A percentile compares a stretch with the other conserved stretches of the same genome.
These are phyloP conservation scores for Fusarium subglutinans DNA, from an alignment of 2,329 filamentous ascomycete genomes.

Conservation along the genomic window DNA sequence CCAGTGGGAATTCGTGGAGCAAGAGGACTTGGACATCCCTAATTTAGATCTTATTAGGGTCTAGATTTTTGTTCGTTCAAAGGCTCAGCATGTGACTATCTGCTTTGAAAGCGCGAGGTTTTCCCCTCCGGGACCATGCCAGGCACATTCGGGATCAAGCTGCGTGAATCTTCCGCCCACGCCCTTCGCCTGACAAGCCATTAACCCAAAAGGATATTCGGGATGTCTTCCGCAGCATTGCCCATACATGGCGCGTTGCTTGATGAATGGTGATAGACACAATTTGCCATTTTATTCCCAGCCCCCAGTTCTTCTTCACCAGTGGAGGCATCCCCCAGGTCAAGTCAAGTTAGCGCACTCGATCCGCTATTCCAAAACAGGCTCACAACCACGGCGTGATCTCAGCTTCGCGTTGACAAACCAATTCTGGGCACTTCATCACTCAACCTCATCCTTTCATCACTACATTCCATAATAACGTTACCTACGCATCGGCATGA, in stretches of 20 bases:
- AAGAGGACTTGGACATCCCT: no score
- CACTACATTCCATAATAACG: background rate
- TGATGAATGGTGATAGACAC: background rate
- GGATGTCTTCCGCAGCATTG: no score
- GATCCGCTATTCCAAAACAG: background rate
- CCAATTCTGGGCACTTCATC: background rate
- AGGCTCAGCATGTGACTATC: background rate
- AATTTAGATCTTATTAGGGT: background rate
- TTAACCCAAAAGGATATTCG: background rate
- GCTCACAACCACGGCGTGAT: background rate
- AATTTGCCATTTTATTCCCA: background rate
- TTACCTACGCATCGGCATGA: background rate
- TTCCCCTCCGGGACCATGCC: background rate
- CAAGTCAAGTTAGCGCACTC: background rate
- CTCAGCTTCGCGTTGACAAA: background rate
- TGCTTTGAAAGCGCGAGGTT: accelerated
- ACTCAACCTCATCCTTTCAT: background rate
- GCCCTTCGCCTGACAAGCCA: background rate
- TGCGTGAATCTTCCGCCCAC: background rate
- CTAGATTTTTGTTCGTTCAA: background rate
- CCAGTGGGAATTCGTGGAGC: accelerated
- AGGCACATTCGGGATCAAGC: background rate
- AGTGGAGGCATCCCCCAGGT: background rate
- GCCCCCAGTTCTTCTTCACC: background rate
- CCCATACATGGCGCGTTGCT: background rate